Base-by-base conservation (phyloP, 441 rosid genomes). In the Populus hybrid region DNA sequence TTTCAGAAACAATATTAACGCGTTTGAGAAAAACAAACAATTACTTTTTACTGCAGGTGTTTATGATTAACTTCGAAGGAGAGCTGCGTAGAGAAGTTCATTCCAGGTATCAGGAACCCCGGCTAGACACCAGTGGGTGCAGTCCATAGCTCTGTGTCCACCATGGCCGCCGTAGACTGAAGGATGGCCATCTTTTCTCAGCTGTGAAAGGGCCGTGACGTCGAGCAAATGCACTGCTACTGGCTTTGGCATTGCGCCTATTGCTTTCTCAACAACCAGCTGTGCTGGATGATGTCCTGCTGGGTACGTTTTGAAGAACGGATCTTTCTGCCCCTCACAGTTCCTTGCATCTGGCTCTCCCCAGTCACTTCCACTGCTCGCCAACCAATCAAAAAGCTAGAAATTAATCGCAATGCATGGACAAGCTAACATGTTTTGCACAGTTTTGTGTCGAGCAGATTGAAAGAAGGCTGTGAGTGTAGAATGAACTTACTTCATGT, bases 61-160 rank as follows among this genome's bases (percentile, higher is more conserved):
- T 34, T 32, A 2, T 36, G 18, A 34, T 8, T 46, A 67, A 1
- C 5, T 23, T 61, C 8, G 66, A 30, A 78, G 38, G 14, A 87
- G 81, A 66, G 75, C 23, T 23, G 88, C 81, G 46, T 83, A 88
- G 3, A 88, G 73, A 64, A 89, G 80, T 71, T 85, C 75, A 59
- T 89, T 89, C 91, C 89, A 88, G 7, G 88, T 81, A 82, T 89
- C 91, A 30, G 92, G 89, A 69, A 89, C 88, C 23, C 90, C 90
- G 6, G 89, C 67, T 4, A 89, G 87, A 28, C 92, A 89, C 92
- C 92, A 89, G 46, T 87, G 92, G 79, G 86, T 87, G 71, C 92
- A 89, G 9, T 89, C 92, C 61, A 80, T 79, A n/a, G 79, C 87
- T 16, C 11, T 73, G 40, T 53, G 67, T 11, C 86, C 85, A 10